Evolutionary conservation across 2,329 filamentous ascomycete species (phyloP).

Genomic region (Cordyceps fumosorosea): DNA sequence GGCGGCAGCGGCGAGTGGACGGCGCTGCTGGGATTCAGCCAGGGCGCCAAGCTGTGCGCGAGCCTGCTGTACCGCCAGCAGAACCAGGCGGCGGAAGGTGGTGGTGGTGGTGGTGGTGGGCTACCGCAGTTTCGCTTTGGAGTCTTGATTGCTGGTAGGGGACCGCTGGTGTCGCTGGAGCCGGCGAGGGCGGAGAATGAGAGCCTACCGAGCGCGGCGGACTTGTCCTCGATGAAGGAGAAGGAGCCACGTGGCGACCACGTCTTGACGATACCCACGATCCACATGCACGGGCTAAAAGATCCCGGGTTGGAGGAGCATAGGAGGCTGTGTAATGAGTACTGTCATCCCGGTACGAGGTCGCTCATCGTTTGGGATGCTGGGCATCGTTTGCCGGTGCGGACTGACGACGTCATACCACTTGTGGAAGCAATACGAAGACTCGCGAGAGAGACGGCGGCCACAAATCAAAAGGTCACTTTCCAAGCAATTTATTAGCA

Average conservation of each 20-base stretch:
- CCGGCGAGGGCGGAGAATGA: not conserved
- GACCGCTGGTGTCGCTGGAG: conserved; percentile 24
- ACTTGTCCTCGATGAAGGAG: conserved; percentile 21
- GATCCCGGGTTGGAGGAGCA: conserved; percentile 56
- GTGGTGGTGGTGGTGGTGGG: not conserved
- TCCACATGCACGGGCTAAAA: conserved; percentile 40
- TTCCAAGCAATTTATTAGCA: no score
- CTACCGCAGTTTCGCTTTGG: conserved; percentile 28
- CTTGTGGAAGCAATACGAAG: conserved; percentile 20
- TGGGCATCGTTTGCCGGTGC: conserved; percentile 63
- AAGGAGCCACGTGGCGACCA: conserved; percentile 20
- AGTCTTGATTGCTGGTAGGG: conserved; percentile 29
- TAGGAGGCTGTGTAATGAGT: conserved; percentile 45
- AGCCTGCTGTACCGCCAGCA: conserved; percentile 55
- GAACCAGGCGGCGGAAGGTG: conserved; percentile 27
- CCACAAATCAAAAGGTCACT: not conserved
- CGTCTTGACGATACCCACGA: conserved; percentile 25
- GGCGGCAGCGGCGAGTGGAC: conserved; percentile 45
- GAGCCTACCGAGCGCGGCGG: conserved; percentile 16
- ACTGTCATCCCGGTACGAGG: conserved; percentile 48
- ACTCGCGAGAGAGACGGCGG: not conserved
- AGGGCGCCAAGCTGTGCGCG: conserved; percentile 51
- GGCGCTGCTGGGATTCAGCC: conserved; percentile 54
- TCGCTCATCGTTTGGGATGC: conserved; percentile 67
- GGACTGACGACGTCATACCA: conserved; percentile 55